phyloP scores from a whole-genome alignment of 139 green algal species.

The Tetraselmis chui region DNA sequence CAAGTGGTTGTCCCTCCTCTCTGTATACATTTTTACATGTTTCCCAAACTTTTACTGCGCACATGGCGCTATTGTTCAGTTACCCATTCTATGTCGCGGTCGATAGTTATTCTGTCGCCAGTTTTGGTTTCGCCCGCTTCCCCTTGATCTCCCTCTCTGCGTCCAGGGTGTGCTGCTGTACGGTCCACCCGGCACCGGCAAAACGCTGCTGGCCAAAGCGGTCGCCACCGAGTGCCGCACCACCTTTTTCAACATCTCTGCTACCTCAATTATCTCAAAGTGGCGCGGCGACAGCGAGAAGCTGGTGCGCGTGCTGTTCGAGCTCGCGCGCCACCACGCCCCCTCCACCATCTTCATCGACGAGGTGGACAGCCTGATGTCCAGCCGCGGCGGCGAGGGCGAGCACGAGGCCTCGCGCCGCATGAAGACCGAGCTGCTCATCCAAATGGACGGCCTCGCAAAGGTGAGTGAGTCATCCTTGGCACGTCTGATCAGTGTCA shows the following conservation, averaged over 20 bases:
- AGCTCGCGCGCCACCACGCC: slow-evolving; percentile 55
- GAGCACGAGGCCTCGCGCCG: slow-evolving; percentile 42
- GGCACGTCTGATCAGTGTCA: too few relatives aligned
- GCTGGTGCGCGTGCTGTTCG: slow-evolving; percentile 56
- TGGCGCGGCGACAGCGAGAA: slow-evolving; percentile 73
- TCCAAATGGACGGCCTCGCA: slow-evolving; percentile 54
- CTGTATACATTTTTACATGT: too few relatives aligned
- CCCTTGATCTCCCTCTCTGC: not conserved
- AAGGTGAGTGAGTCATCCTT: too few relatives aligned
- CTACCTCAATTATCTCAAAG: slow-evolving; percentile 76
- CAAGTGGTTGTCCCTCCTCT: too few relatives aligned
- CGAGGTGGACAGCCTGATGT: slow-evolving; percentile 50
- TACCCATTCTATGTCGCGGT: too few relatives aligned
- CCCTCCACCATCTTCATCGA: slow-evolving; percentile 57
- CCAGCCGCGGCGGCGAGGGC: slow-evolving; percentile 8
- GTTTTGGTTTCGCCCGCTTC: too few relatives aligned
- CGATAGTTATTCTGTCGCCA: too few relatives aligned
- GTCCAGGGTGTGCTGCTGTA: slow-evolving; percentile 29
- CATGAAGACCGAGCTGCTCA: slow-evolving; percentile 56
- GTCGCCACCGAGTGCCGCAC: slow-evolving; percentile 70
- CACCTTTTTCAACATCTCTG: slow-evolving; percentile 77
- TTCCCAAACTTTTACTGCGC: too few relatives aligned
- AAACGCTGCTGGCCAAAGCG: slow-evolving; percentile 47
- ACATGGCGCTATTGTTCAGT: too few relatives aligned
- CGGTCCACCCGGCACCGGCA: slow-evolving; percentile 38